A percentile compares a stretch with the other conserved stretches of the same genome.
These are phyloP conservation scores for Fistulinella prunicolor DNA, from an alignment of 768 basidiomycete species.

Conservation along the genomic window DNA sequence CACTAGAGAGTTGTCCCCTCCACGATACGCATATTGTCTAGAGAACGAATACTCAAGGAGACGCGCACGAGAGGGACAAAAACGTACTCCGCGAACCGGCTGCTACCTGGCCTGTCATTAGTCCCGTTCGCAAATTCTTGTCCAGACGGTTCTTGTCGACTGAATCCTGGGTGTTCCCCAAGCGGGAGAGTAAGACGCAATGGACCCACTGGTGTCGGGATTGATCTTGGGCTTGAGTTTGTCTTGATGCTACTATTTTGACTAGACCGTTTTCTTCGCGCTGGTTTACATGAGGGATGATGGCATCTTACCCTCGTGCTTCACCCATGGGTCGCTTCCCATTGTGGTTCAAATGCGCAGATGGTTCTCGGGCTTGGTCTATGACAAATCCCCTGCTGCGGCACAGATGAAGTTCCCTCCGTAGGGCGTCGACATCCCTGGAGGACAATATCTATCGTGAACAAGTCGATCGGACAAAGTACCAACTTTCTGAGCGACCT, in stretches of 20 bases:
- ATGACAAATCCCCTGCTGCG: slow-evolving; percentile 33
- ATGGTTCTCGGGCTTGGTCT: slow-evolving; percentile 31
- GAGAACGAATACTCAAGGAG: slow-evolving; percentile 9
- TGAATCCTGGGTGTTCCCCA: slow-evolving; percentile 45
- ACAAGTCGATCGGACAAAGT: slow-evolving; percentile 1
- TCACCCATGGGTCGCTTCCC: slow-evolving; percentile 63
- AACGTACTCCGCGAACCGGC: slow-evolving; percentile 49
- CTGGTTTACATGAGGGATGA: not conserved
- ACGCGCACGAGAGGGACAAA: slow-evolving; percentile 5
- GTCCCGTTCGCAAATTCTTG: slow-evolving; percentile 9
- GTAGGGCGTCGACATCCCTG: slow-evolving; percentile 51
- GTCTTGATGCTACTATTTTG: slow-evolving; percentile 28
- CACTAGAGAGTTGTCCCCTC: slow-evolving; percentile 43
- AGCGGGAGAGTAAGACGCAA: slow-evolving; percentile 66
- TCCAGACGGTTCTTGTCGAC: slow-evolving; percentile 24
- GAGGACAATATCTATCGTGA: slow-evolving; percentile 4
- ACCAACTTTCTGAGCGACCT: slow-evolving; percentile 53
- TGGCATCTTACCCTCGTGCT: slow-evolving; percentile 38
- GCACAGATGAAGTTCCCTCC: slow-evolving; percentile 47
- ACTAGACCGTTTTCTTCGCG: slow-evolving; percentile 9
- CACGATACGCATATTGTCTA: slow-evolving; percentile 69
- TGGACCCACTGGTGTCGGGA: slow-evolving; percentile 54
- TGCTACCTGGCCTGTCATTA: slow-evolving; percentile 49
- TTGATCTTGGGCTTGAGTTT: slow-evolving; percentile 61
- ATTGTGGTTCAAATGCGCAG: slow-evolving; percentile 47